A percentile compares a stretch with the other conserved stretches of the same genome.
Conservation (phyloP, 192 early-diverging fungal genomes). For the Chytriomyces confervae region DNA sequence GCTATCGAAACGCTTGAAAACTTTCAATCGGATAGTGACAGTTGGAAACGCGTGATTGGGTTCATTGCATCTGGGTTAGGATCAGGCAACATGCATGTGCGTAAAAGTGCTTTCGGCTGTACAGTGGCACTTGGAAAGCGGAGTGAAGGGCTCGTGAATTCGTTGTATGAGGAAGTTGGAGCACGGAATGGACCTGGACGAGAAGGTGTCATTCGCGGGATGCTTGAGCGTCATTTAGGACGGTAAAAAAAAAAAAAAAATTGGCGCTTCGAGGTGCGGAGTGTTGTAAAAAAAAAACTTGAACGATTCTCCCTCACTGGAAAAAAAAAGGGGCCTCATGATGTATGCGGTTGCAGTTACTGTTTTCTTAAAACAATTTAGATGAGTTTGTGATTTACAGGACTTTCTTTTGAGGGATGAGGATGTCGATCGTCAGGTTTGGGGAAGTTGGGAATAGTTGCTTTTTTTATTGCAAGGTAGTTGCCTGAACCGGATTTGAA, state of each 20-base stretch:
- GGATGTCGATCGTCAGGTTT: too few relatives aligned
- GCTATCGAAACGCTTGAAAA: neutral
- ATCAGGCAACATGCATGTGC: conserved; percentile 1
- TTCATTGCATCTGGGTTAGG: conserved; percentile 18
- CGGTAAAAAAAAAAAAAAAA: neutral
- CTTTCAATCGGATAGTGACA: neutral
- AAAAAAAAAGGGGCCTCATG: too few relatives aligned
- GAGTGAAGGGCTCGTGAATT: neutral
- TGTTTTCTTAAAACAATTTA: too few relatives aligned
- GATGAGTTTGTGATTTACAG: too few relatives aligned
- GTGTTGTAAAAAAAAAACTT: too few relatives aligned
- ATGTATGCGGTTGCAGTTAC: too few relatives aligned
- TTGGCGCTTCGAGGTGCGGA: too few relatives aligned
- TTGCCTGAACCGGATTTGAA: too few relatives aligned
- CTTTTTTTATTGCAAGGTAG: too few relatives aligned
- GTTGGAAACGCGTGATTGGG: conserved; percentile 9
- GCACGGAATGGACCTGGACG: conserved; percentile 8
- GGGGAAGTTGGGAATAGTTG: too few relatives aligned
- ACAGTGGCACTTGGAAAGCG: conserved; percentile 17
- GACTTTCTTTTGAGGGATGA: too few relatives aligned
- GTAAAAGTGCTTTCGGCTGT: conserved; percentile 26
- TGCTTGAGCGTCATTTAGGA: conserved; percentile 8
- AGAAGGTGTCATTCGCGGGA: conserved; percentile 11
- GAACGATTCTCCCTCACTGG: too few relatives aligned
- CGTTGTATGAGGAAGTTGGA: conserved; percentile 20